Evolutionary conservation across 257 asterid genomes (phyloP).

Genomic region (Haberlea rhodopensis): DNA sequence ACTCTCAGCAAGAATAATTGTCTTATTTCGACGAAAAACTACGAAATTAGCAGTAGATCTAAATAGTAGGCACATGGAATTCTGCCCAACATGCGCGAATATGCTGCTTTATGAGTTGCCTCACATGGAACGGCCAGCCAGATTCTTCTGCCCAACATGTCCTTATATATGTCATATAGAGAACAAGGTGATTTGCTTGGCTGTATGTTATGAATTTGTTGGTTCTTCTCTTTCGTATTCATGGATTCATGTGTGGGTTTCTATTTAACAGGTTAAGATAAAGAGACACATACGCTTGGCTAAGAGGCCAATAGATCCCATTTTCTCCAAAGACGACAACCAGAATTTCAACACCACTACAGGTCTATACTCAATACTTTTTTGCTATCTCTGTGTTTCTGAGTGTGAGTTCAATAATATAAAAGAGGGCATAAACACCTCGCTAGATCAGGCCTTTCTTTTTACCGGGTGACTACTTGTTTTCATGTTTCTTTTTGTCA

Average conservation of each 20-base stretch:
- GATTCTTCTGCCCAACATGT: conserved; percentile 65
- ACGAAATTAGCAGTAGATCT: background rate
- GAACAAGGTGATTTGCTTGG: conserved; percentile 36
- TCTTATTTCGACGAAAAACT: background rate
- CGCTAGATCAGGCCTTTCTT: background rate
- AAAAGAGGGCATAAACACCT: background rate
- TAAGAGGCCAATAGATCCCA: conserved; percentile 66
- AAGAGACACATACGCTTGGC: conserved; percentile 50
- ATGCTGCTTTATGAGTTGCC: conserved; percentile 66
- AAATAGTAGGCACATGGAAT: conserved; percentile 46
- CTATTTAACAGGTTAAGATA: conserved; percentile 51
- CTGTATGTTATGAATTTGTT: background rate
- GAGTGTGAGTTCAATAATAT: background rate
- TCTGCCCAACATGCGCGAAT: conserved; percentile 67
- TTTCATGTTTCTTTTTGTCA: background rate
- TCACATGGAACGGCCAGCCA: conserved; percentile 44
- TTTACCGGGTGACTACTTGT: background rate
- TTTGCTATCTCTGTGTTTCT: background rate
- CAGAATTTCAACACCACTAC: conserved; percentile 45
- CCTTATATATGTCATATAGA: conserved; percentile 58
- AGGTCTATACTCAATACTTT: conserved; percentile 36
- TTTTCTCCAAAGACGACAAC: conserved; percentile 53
- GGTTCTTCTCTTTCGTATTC: conserved; percentile 1
- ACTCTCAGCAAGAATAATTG: background rate
- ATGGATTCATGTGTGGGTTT: background rate